These are phyloP conservation scores for Coniella vitis DNA, from an alignment of 2,329 filamentous ascomycete genomes.

Conservation along the genomic window DNA sequence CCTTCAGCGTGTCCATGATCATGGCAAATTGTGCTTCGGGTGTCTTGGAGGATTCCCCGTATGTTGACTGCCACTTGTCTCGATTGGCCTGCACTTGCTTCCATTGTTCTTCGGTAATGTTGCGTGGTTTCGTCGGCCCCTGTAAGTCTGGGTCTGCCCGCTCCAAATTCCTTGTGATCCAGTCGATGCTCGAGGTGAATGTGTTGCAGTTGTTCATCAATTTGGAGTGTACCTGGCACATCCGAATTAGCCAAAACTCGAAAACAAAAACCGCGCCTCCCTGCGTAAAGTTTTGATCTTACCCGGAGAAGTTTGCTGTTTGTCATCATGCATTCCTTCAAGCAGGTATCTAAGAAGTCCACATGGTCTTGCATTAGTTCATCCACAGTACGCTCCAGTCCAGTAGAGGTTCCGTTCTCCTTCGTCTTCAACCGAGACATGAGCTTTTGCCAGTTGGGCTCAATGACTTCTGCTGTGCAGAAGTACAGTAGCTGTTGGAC, in stretches of 20 bases:
- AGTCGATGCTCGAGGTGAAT: conserved; percentile 85
- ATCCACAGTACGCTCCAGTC: conserved; percentile 69
- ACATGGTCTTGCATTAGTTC: conserved; percentile 99
- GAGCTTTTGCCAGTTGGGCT: conserved; percentile 91
- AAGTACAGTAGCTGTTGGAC: conserved; percentile 96
- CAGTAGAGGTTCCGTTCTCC: conserved; percentile 34
- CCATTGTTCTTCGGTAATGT: conserved; percentile 58
- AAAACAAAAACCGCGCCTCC: background rate
- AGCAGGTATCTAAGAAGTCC: conserved; percentile 92
- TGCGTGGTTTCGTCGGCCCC: conserved; percentile 46
- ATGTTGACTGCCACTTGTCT: conserved; percentile 30
- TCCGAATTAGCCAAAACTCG: background rate
- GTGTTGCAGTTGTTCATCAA: conserved; percentile 93
- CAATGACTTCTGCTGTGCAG: conserved; percentile 93
- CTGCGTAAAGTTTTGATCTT: conserved; percentile 24
- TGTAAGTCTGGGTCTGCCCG: conserved; percentile 75
- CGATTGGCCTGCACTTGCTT: conserved; percentile 46
- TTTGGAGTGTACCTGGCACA: conserved; percentile 87
- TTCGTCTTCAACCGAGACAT: conserved; percentile 76
- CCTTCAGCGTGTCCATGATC: conserved; percentile 74
- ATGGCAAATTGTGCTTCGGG: conserved; percentile 36
- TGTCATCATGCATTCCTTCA: conserved; percentile 98
- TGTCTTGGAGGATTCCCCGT: conserved; percentile 28
- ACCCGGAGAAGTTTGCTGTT: conserved; percentile 91
- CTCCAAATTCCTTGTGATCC: conserved; percentile 76